Evolutionary conservation across 768 basidiomycete species (phyloP).

Genomic region (Pholiota microspora): DNA sequence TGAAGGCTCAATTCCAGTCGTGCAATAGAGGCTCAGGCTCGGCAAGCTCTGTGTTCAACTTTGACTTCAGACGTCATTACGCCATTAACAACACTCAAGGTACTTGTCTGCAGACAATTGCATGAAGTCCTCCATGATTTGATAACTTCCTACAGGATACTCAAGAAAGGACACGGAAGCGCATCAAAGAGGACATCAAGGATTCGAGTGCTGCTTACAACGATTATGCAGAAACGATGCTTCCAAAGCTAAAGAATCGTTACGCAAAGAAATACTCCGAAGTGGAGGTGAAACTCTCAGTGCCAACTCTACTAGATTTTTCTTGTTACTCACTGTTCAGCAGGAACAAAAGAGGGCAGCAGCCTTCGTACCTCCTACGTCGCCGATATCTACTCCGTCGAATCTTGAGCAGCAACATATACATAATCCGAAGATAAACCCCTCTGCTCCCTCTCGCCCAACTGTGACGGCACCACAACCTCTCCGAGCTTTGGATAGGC

Average conservation of each 20-base stretch:
- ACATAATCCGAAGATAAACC: slow-evolving; percentile 43
- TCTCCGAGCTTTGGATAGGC: slow-evolving; percentile 70
- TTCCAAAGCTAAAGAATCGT: slow-evolving; percentile 76
- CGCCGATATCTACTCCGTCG: slow-evolving; percentile 25
- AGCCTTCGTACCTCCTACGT: slow-evolving; percentile 30
- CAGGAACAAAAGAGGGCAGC: slow-evolving; percentile 68
- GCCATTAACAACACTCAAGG: slow-evolving; percentile 68
- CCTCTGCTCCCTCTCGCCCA: slow-evolving; percentile 45
- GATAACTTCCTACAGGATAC: slow-evolving; percentile 55
- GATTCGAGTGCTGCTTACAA: slow-evolving; percentile 72
- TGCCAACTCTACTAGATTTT: background rate
- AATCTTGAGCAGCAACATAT: slow-evolving; percentile 31
- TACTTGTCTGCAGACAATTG: slow-evolving; percentile 20
- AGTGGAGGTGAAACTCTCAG: slow-evolving; percentile 60
- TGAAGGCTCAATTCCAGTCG: background rate
- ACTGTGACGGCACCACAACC: slow-evolving; percentile 71
- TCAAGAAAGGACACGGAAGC: slow-evolving; percentile 88
- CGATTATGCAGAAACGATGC: slow-evolving; percentile 75
- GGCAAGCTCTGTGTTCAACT: slow-evolving; percentile 75
- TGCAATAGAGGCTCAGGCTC: slow-evolving; percentile 75
- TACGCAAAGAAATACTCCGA: slow-evolving; percentile 87
- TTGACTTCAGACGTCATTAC: slow-evolving; percentile 72
- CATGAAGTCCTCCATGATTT: background rate
- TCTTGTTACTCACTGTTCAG: background rate
- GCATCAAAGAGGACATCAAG: slow-evolving; percentile 89